Evolutionary conservation across 2,329 filamentous ascomycete genomes (phyloP).

Genomic region (Paraphoma chrysanthemicola): DNA sequence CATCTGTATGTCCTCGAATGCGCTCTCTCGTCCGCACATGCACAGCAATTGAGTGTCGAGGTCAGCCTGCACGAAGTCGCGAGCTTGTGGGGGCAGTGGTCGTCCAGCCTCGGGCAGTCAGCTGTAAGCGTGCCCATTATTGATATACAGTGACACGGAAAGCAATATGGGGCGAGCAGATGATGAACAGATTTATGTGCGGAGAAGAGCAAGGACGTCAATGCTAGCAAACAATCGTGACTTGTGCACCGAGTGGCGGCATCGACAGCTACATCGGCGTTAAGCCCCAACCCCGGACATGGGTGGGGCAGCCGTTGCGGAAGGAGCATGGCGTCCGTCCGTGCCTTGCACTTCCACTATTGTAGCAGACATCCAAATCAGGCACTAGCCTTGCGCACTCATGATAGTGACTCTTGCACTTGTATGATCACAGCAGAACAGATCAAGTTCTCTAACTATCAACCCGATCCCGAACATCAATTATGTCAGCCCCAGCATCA

Average conservation of each 20-base stretch:
- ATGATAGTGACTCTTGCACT: not conserved
- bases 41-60: constrained; percentile 49
- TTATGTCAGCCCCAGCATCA: not conserved
- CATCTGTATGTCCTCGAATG: constrained; percentile 54
- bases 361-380: not conserved
- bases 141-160: not conserved
- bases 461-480: not conserved
- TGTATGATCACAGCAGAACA: no score
- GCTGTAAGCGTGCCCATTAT: constrained; percentile 51
- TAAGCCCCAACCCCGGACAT: not conserved
- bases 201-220: not conserved
- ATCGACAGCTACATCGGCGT: not conserved
- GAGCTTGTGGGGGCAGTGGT: constrained; percentile 51
- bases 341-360: not conserved
- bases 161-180: no score
- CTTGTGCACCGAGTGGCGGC: not conserved
- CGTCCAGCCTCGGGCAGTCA: constrained; percentile 42
- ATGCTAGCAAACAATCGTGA: not conserved
- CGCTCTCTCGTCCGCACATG: constrained; percentile 48
- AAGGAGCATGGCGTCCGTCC: not conserved
- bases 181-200: not conserved
- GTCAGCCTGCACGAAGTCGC: constrained; percentile 52
- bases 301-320: not conserved
- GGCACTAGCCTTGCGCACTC: not conserved
- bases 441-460: not conserved